Evolutionary conservation across 2,329 filamentous ascomycete species (phyloP), one percentile per base, ranked within the genome.

Genomic region (Pezicula radicicola): DNA sequence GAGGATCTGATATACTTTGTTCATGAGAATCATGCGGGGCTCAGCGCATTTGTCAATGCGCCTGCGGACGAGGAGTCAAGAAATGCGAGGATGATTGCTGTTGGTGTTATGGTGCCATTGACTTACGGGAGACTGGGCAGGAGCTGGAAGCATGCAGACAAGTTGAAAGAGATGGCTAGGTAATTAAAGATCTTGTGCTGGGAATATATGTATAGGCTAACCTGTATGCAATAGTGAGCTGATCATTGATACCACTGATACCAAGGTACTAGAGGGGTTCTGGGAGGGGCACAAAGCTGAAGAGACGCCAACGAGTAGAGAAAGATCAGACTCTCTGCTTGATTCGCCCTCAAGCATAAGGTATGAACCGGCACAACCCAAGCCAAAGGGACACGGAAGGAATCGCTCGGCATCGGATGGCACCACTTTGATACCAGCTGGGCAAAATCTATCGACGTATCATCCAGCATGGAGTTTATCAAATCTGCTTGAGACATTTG

Each of bases 1-100:
- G 84, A 92, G 59, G 94, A 99, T 70, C 77, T 97, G 48, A 89
- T 91, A 64, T 99, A 97, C 75, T 99, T 97, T 69, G 85, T 96
- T 41, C 91, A 97, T 66, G 86, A 83, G 55, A 75, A 82, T 45
- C 87, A 91, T 72, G 92, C 91, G 5, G 94, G 94, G 27, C 78
- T 97, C 61, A 96, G 91, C 73, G 91, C 92, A 27, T 99, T 97
- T 68, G 77, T 94, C 67, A 96, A 96, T 68, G 82, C 81, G 57
- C 87, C 88, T 3, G 91, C 90, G 46, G 84, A 87, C 13, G 88
- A 90, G 60, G 84, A 83, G 48, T 83, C 89, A 48, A 87, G 94
- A 54, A 89, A 96, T 76, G 94, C 94, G 46, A 84, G 88, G 61
- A 97, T 99, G 84, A 85, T 97, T 57, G 89, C 93, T 13, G 91